Evolutionary conservation across 1,284 basidiomycete species (phyloP).

Genomic region (Leccinum laetum): DNA sequence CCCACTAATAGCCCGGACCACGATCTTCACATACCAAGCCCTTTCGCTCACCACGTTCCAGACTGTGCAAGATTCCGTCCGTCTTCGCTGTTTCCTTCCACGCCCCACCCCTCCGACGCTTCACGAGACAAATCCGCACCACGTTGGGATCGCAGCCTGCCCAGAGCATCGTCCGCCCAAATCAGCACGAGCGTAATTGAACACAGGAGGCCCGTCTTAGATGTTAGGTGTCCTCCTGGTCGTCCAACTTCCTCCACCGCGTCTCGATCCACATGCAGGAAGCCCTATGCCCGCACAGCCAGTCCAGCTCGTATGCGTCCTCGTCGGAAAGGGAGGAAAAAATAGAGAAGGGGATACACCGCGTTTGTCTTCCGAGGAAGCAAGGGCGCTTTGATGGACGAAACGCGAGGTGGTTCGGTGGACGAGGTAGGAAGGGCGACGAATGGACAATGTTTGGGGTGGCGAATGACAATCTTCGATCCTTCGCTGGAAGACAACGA

Average conservation of each 20-base stretch:
- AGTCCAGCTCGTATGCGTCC: slow-evolving; percentile 17
- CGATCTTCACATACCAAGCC: slow-evolving; percentile 19
- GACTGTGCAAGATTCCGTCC: slow-evolving; percentile 4
- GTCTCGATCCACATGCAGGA: slow-evolving; percentile 4
- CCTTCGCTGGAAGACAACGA: too few relatives aligned
- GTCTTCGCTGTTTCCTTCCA: neutral
- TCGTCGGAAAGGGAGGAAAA: slow-evolving; percentile 12
- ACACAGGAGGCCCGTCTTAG: slow-evolving; percentile 22
- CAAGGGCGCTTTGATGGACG: slow-evolving; percentile 14
- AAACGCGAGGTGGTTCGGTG: slow-evolving; percentile 6
- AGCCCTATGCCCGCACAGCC: slow-evolving; percentile 16
- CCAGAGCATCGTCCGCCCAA: neutral
- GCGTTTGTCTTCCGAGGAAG: slow-evolving; percentile 17
- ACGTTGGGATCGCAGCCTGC: slow-evolving; percentile 18
- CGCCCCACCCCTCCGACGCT: slow-evolving; percentile 8
- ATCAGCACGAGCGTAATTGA: slow-evolving; percentile 19
- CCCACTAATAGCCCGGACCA: slow-evolving; percentile 13
- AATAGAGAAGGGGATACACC: slow-evolving; percentile 15
- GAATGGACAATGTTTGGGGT: slow-evolving; percentile 20
- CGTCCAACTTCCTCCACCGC: neutral
- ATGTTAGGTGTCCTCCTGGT: slow-evolving; percentile 7
- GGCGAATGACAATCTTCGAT: neutral
- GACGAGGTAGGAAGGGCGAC: slow-evolving; percentile 32
- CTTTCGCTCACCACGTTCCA: slow-evolving; percentile 16
- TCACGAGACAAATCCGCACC: slow-evolving; percentile 12